These are phyloP conservation scores for Bidens hawaiensis DNA, from an alignment of 140 eudicot species.

Conservation along the genomic window DNA sequence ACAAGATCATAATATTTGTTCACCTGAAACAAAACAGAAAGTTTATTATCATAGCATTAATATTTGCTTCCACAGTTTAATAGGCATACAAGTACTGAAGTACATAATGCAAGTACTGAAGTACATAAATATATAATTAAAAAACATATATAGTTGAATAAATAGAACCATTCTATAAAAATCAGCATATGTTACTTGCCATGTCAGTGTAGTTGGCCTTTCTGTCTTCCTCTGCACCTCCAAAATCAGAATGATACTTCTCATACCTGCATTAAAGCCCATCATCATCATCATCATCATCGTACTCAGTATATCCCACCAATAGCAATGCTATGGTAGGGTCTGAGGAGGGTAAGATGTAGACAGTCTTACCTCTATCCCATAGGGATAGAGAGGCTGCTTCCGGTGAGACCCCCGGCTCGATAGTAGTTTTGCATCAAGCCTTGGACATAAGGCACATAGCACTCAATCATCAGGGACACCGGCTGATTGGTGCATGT, in stretches of 20 bases:
- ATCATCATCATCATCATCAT: no score
- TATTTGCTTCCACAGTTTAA: neutral
- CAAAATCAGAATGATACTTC: constrained; percentile 79
- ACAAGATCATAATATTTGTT: constrained; percentile 93
- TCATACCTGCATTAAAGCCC: constrained; percentile 60
- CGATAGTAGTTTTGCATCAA: no score
- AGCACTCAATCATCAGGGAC: no score
- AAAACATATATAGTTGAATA: constrained; percentile 1
- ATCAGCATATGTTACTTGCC: constrained; percentile 37
- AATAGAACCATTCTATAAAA: neutral
- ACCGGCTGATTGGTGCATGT: no score
- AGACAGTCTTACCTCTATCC: no score
- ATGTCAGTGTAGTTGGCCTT: constrained; percentile 90
- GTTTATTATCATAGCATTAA: neutral
- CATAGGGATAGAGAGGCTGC: no score
- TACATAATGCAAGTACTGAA: neutral
- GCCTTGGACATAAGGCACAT: no score
- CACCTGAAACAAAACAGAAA: constrained; percentile 48
- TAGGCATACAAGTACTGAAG: no score
- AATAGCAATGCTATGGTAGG: no score
- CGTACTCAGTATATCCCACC: no score
- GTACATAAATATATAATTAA: neutral
- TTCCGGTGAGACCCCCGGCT: no score
- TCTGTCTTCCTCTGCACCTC: constrained; percentile 87
- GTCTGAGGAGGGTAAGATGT: no score